These are phyloP conservation scores for Emergomyces pasteurianus DNA, from an alignment of 2,329 filamentous ascomycete species.

Conservation along the genomic window DNA sequence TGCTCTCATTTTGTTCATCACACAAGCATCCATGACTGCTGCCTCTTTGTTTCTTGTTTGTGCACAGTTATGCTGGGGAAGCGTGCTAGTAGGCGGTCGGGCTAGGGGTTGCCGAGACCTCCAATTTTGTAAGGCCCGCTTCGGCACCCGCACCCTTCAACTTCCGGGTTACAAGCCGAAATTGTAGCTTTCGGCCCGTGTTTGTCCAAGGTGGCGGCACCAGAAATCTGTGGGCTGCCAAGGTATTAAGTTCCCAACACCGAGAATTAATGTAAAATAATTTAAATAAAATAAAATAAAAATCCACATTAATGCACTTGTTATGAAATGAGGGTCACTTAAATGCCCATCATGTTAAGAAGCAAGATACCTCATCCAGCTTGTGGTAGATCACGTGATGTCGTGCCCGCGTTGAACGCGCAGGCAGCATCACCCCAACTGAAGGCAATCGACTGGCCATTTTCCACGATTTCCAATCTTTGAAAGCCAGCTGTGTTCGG, in stretches of 20 bases:
- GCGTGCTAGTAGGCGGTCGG: not conserved
- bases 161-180: not conserved
- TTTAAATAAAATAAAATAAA: too few species aligned
- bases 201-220: too few species aligned
- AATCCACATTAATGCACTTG: too few species aligned
- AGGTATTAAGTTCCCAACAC: too few species aligned
- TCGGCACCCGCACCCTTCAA: not conserved
- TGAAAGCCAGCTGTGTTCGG: not conserved
- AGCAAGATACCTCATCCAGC: too few species aligned
- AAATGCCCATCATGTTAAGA: too few species aligned
- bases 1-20: not conserved
- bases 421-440: not conserved
- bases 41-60: not conserved
- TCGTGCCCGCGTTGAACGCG: constrained; percentile 1
- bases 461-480: not conserved
- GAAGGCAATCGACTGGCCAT: not conserved
- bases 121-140: not conserved
- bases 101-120: not conserved
- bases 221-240: too few species aligned
- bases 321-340: too few species aligned
- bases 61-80: not conserved
- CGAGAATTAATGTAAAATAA: too few species aligned
- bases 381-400: constrained; percentile 3
- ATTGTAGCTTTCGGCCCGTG: too few species aligned
- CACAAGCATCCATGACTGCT: not conserved